A percentile compares a stretch with the other conserved stretches of the same genome.
phyloP scores from a whole-genome alignment of 2,329 filamentous ascomycete genomes.

The Colletotrichum zoysiae region DNA sequence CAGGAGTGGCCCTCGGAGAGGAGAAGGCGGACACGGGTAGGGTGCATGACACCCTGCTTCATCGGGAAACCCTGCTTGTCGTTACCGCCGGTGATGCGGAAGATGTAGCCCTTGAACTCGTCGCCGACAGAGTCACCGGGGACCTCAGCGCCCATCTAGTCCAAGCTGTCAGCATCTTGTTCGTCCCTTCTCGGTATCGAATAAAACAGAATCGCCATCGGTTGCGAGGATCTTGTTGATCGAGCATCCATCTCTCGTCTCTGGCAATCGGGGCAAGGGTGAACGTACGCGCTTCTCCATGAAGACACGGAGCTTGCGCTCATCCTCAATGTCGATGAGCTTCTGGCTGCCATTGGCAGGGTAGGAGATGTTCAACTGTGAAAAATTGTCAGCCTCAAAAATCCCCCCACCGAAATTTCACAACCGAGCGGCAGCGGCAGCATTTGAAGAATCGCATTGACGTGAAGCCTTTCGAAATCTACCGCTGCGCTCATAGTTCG shows the following conservation, averaged over 20 bases:
- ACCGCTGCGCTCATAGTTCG: constrained; percentile 2
- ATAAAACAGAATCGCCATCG: background rate
- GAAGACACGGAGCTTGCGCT: constrained; percentile 98
- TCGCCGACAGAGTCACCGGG: constrained; percentile 94
- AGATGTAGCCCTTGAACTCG: constrained; percentile 99
- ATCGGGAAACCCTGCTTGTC: constrained; percentile 99
- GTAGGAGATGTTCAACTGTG: constrained; percentile 78
- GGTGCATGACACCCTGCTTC: constrained; percentile 99
- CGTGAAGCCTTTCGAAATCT: background rate
- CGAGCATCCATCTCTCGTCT: constrained; percentile 36
- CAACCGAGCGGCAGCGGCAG: constrained; percentile 1
- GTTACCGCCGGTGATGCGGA: constrained; percentile 99
- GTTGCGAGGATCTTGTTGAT: constrained; percentile 51
- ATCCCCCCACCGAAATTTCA: constrained; percentile 13
- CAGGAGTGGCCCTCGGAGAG: constrained; percentile 97
- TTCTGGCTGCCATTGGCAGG: constrained; percentile 99
- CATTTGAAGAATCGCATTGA: background rate
- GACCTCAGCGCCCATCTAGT: constrained; percentile 89
- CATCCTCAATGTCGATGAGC: constrained; percentile 99
- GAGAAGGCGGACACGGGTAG: constrained; percentile 97
- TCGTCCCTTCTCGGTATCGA: constrained; percentile 15
- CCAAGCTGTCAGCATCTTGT: constrained; percentile 50
- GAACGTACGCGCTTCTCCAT: constrained; percentile 92
- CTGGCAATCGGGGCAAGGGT: constrained; percentile 25
- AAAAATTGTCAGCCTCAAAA: constrained; percentile 50